These are phyloP conservation scores for Ceratocystis huliohia DNA, from an alignment of 2,329 filamentous ascomycete species.

Conservation along the genomic window DNA sequence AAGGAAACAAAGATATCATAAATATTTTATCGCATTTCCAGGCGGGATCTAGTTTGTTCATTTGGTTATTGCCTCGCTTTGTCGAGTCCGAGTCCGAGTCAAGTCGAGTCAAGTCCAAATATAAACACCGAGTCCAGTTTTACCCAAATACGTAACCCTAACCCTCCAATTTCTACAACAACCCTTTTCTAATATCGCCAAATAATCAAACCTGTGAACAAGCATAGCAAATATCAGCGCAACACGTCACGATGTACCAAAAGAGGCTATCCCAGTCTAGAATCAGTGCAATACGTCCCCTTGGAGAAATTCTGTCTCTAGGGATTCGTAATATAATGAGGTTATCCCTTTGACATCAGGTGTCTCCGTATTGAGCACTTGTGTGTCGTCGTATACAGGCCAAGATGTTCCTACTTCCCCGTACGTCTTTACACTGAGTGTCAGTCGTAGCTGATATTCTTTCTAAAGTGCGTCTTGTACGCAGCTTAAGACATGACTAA, in stretches of 20 bases:
- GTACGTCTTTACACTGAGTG: not conserved
- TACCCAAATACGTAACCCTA: not conserved
- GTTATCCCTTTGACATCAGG: not conserved
- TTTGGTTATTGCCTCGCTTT: not conserved
- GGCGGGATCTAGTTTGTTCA: not conserved
- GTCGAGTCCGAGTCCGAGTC: not conserved
- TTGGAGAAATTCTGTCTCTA: too few relatives aligned
- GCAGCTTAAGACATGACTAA: constrained; percentile 1
- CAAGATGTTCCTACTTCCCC: not conserved
- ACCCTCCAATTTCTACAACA: not conserved
- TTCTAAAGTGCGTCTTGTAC: not conserved
- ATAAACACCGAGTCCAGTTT: not conserved
- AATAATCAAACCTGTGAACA: too few relatives aligned
- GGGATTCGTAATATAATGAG: not conserved
- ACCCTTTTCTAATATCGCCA: not conserved
- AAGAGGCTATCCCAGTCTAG: not conserved
- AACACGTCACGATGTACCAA: not conserved
- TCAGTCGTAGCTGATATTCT: not conserved
- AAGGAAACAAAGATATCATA: not conserved
- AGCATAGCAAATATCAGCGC: not conserved
- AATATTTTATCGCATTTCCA: not conserved
- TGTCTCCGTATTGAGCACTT: not conserved
- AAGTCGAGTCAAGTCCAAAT: not conserved
- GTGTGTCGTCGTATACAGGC: not conserved
- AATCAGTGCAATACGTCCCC: not conserved